Conservation (phyloP, 2,329 filamentous ascomycete species). For the Penicillium sp. region DNA sequence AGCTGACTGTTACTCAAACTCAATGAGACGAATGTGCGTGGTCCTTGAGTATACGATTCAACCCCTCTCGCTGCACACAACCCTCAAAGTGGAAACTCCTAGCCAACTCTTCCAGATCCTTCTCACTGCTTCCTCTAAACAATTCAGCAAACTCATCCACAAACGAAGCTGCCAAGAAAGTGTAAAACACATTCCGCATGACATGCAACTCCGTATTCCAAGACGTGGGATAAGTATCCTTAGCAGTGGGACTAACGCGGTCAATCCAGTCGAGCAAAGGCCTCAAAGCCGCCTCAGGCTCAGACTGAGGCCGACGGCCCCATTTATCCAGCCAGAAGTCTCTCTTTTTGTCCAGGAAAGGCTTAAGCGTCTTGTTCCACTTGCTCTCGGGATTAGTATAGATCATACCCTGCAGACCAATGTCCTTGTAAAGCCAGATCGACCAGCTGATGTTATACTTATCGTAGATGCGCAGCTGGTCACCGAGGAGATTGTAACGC, state of each 20-base stretch:
- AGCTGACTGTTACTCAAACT: neutral
- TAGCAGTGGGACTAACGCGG: constrained; percentile 42
- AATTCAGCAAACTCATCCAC: constrained; percentile 56
- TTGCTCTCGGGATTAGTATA: constrained; percentile 47
- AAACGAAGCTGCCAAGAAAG: constrained; percentile 52
- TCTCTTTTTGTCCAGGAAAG: constrained; percentile 58
- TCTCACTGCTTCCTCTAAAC: constrained; percentile 51
- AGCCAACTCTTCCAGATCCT: constrained; percentile 56
- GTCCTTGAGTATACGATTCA: constrained; percentile 52
- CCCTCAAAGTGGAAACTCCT: constrained; percentile 55
- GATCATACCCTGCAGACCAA: constrained; percentile 57
- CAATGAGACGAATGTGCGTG: constrained; percentile 35
- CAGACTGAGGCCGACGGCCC: constrained; percentile 45
- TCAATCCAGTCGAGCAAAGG: constrained; percentile 49
- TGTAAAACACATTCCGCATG: constrained; percentile 46
- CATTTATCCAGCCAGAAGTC: constrained; percentile 55
- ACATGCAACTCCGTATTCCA: constrained; percentile 55
- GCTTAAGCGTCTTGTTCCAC: constrained; percentile 52
- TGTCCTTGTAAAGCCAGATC: constrained; percentile 61
- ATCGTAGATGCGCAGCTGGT: constrained; percentile 53
- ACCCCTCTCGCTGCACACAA: constrained; percentile 51
- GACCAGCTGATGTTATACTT: constrained; percentile 55
- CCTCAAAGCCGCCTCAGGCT: constrained; percentile 46
- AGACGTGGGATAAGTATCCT: constrained; percentile 46
- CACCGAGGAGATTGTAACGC: constrained; percentile 48